These are phyloP conservation scores for Alternaria longipes DNA, from an alignment of 2,329 filamentous ascomycete species.

Conservation along the genomic window DNA sequence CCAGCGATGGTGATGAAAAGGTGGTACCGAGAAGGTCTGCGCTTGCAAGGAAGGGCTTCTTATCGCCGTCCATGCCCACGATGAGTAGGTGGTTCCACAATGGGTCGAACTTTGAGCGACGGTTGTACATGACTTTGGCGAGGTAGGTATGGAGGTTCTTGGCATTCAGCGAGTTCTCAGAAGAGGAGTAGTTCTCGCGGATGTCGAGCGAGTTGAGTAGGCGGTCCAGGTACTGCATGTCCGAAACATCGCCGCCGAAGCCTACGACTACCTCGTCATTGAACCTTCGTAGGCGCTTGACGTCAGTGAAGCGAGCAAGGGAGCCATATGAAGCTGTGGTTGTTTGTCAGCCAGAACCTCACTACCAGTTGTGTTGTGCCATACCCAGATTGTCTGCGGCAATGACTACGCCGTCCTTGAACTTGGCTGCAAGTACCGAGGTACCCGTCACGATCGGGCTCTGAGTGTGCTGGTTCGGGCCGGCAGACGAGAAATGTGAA, in stretches of 20 bases:
- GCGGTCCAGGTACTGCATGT: conserved; percentile 98
- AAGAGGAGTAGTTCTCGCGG: conserved; percentile 80
- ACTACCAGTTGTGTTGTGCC: conserved; percentile 26
- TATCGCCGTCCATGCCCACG: conserved; percentile 79
- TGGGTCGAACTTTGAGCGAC: conserved; percentile 94
- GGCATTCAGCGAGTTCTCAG: conserved; percentile 73
- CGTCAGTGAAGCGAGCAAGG: conserved; percentile 91
- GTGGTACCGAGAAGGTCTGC: conserved; percentile 94
- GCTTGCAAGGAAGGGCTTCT: conserved; percentile 86
- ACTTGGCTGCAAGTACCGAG: conserved; percentile 94
- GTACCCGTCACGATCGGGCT: conserved; percentile 95
- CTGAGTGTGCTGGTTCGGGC: conserved; percentile 82
- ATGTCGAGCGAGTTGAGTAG: conserved; percentile 87
- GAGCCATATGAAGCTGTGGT: conserved; percentile 91
- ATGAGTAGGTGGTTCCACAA: conserved; percentile 97
- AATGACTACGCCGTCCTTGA: conserved; percentile 94
- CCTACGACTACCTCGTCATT: conserved; percentile 85
- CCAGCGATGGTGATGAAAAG: conserved; percentile 85
- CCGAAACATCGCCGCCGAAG: conserved; percentile 95
- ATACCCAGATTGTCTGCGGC: conserved; percentile 95
- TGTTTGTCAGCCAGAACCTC: conserved; percentile 18
- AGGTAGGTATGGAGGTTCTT: conserved; percentile 97
- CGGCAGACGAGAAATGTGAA: conserved; percentile 78
- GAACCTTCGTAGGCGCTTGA: conserved; percentile 93
- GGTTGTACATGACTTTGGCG: conserved; percentile 93